Base-by-base conservation (phyloP, 1,284 basidiomycete genomes). In the Tilletia horrida region DNA sequence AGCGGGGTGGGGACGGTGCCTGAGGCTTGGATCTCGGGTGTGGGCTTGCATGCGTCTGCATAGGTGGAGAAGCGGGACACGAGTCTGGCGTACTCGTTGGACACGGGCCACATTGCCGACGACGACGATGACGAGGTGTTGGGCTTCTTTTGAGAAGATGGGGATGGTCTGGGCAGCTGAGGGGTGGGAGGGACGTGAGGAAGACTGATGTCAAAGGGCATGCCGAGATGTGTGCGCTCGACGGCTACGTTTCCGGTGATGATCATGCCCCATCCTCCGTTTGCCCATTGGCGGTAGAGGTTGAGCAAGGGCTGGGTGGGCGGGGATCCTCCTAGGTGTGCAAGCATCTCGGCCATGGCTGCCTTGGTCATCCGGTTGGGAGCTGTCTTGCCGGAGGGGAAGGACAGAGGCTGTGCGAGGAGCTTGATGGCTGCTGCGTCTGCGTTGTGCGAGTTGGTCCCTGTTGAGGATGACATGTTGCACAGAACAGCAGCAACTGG, bases 211-310 rank as follows among this genome's bases (percentile, higher is more conserved):
- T 97, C 94, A 69, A 91, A 87, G 0, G 92, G 92, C 9, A 93
- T 85, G 0, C 89, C 86, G 1, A 95, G 85, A 79, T 95, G 92
- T 0, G 84, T 81, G 0, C 79, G 76, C 57, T 88, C 88, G 40
- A 97, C 88, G 73, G 91, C 90, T 1, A 93, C 87, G 75, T 97
- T 97, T 18, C 94, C 86, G 0, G 93, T 93, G 63, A 95, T 84
- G 65, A 97, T 84, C 84, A 96, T 90, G 0, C 92, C 94, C 92
- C 92, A 97, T 23, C 86, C 86, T 3, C 89, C 87, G 45, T 84
- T 80, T 0, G 88, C 87, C 93, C 93, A 97, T 72, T 85, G 83
- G 0, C 86, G 83, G 80, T 97, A 97, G 27, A 97, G 85, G 0
- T 82, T 78, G 47, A 85, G 82, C 78, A 92, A 90, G 44, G 85